phyloP scores from a whole-genome alignment of 2,329 filamentous ascomycete genomes.

The Clarireedia hainanense region DNA sequence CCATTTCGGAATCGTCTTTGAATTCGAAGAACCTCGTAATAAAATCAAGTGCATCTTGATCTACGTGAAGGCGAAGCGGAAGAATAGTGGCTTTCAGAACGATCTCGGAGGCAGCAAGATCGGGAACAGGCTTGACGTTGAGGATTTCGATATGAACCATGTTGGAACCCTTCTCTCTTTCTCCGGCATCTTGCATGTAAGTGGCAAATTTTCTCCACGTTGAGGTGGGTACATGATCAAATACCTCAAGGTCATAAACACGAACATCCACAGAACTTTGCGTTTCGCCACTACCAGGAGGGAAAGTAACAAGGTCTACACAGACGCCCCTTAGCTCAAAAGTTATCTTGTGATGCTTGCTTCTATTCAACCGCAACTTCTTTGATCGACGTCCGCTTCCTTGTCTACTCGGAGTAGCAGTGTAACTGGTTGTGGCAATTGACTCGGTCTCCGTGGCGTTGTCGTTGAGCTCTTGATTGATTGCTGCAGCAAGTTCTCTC shows the following conservation, averaged over 20 bases:
- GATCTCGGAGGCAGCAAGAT: constrained; percentile 82
- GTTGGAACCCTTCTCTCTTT: constrained; percentile 74
- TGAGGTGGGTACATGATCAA: constrained; percentile 88
- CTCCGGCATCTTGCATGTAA: constrained; percentile 81
- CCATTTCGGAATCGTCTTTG: constrained; percentile 63
- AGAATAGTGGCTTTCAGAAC: constrained; percentile 73
- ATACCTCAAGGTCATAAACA: constrained; percentile 77
- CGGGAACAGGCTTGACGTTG: constrained; percentile 77
- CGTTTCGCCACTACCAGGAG: constrained; percentile 68
- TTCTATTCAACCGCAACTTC: constrained; percentile 69
- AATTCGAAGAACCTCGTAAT: constrained; percentile 97
- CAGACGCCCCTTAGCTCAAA: constrained; percentile 85
- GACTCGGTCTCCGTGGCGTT: constrained; percentile 83
- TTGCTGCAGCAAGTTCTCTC: constrained; percentile 69
- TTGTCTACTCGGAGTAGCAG: constrained; percentile 47
- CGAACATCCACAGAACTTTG: constrained; percentile 82
- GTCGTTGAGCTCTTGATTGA: constrained; percentile 85
- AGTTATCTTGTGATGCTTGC: constrained; percentile 88
- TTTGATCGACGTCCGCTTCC: constrained; percentile 35
- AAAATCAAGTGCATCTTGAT: constrained; percentile 95
- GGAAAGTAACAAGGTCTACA: constrained; percentile 74
- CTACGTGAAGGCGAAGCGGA: constrained; percentile 84
- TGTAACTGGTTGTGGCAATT: constrained; percentile 67
- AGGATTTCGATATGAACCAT: constrained; percentile 88
- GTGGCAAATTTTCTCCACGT: constrained; percentile 98